These are phyloP conservation scores for Talaromyces wortmannii DNA, from an alignment of 495 filamentous ascomycete species.

Conservation along the genomic window DNA sequence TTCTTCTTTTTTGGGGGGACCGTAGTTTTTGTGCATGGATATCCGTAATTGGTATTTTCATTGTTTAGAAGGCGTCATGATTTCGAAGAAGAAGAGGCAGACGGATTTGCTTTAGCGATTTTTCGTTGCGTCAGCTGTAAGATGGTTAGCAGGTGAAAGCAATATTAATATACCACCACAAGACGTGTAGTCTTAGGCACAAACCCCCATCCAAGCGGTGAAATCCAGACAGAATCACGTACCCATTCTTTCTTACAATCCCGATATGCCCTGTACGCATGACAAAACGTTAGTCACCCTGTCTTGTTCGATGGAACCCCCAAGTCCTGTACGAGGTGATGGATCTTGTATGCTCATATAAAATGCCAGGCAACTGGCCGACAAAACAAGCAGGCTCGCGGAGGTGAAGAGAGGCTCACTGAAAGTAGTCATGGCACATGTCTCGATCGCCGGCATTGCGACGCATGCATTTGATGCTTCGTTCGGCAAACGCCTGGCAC, in stretches of 20 bases:
- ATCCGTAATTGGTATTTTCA: conserved; percentile 10
- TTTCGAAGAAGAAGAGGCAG: background rate
- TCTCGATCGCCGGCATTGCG: conserved; percentile 76
- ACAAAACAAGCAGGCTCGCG: background rate
- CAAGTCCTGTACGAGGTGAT: too few relatives aligned
- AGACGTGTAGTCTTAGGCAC: background rate
- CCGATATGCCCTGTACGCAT: conserved; percentile 65
- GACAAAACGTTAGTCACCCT: background rate
- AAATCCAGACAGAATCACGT: conserved; percentile 21
- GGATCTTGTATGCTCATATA: background rate
- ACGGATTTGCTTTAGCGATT: conserved; percentile 3
- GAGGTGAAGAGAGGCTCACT: conserved; percentile 48
- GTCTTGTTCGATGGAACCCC: too few relatives aligned
- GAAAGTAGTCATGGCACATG: conserved; percentile 92
- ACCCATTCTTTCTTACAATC: conserved; percentile 95
- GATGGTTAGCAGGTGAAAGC: background rate
- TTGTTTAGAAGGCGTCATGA: conserved; percentile 21
- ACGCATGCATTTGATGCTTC: conserved; percentile 78
- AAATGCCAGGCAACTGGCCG: too few relatives aligned
- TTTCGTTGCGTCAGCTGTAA: conserved; percentile 23
- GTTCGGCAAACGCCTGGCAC: conserved; percentile 86
- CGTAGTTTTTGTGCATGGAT: too few relatives aligned
- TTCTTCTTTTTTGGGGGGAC: too few relatives aligned
- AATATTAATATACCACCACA: background rate
- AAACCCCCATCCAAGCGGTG: background rate